Evolutionary conservation across 306 rosid genomes (phyloP), one percentile per base, ranked within the genome.

Genomic region (Cucurbita pepo): DNA sequence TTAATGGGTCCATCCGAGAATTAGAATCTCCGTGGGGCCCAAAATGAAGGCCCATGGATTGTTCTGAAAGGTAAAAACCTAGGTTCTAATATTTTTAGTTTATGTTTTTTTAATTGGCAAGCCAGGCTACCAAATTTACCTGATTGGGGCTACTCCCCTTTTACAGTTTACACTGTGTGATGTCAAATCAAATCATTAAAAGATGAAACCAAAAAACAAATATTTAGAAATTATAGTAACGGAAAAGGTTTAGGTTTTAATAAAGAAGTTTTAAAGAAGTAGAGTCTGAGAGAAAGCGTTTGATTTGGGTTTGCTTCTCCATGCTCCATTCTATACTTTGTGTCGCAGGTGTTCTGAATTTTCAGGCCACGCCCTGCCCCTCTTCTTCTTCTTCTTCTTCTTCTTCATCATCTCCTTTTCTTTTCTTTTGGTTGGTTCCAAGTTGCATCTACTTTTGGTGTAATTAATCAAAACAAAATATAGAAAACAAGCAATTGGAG

Each of bases 281-380:
- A 21, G 22, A 21, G 22, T 21, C 1, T 21, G 22, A 21, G 22
- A 21, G 22, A 21, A 1, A 25, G 25, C 25, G 25, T 25, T 1
- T 25, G 25, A 25, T 21, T 21, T 21, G 22, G 22, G 22, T 21
- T 21, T 21, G 22, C 22, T 21, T 21, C 1, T 21, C 22, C 22
- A 21, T 21, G 25, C 25, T 25, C 6, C 53, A 44, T 40, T 40
- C 44, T 40, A 5, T 25, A 25, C 44, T 40, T 40, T 6, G 8
- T 40, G 25, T 25, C 44, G 7, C 44, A 40, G 44, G 1, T 8
- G 0, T 50, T 47, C 72, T 61, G 78, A 37, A 4, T 34, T 54
- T 47, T 79, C 87, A 83, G 79, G 72, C 74, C 86, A 86, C 86
- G 81, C 85, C 79, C 73, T 55, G 52, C 40, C 25, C 56, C 4